These are phyloP conservation scores for Gymnopus androsaceus DNA, from an alignment of 1,284 basidiomycete species.

Conservation along the genomic window DNA sequence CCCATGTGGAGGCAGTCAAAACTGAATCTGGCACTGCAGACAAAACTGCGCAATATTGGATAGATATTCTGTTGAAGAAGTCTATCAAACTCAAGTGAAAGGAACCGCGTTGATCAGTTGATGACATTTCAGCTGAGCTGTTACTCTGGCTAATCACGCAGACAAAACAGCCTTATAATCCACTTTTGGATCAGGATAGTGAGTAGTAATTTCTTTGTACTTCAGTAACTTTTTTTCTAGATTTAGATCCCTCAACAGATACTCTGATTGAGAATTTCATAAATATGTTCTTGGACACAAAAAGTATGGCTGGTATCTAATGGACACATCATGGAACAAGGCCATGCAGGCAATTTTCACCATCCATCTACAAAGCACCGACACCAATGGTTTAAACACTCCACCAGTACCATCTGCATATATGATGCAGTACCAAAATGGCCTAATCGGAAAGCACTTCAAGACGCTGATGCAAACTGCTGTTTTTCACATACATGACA, in stretches of 20 bases:
- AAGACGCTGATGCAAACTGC: slow-evolving; percentile 37
- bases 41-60: too few species aligned
- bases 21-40: too few species aligned
- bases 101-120: too few species aligned
- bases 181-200: background rate
- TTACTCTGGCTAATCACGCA: background rate
- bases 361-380: slow-evolving; percentile 16
- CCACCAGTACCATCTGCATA: slow-evolving; percentile 33
- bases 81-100: too few species aligned
- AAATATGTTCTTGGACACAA: too few species aligned
- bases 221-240: slow-evolving; percentile 11
- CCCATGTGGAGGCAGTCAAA: too few species aligned
- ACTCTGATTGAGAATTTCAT: too few species aligned
- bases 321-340: slow-evolving; percentile 4
- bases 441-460: slow-evolving; percentile 42
- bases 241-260: too few species aligned
- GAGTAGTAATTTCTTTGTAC: background rate
- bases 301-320: too few species aligned
- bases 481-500: slow-evolving; percentile 34
- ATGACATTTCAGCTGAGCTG: too few species aligned
- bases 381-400: slow-evolving; percentile 20
- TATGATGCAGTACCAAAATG: slow-evolving; percentile 39
- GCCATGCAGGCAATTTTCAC: background rate
- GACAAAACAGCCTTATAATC: background rate
- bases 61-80: too few species aligned